Evolutionary conservation across 1,284 basidiomycete species (phyloP), one percentile per base, ranked within the genome.

Genomic region (Microbotryum violaceum): DNA sequence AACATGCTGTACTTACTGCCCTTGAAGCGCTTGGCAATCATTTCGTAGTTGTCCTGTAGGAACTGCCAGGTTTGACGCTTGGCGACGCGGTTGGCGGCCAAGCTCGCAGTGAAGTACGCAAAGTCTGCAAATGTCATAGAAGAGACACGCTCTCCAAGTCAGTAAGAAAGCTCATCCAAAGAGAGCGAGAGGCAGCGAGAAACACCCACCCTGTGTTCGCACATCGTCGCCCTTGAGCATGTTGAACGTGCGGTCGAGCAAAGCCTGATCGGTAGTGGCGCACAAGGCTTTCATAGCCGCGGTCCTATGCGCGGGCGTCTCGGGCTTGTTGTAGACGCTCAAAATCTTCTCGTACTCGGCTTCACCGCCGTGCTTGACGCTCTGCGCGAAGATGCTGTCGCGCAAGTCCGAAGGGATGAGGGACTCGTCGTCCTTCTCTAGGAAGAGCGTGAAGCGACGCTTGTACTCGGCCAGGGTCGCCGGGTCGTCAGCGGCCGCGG

Each of bases 321-420:
- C 82, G 0, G 91, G 87, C 44, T 87, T 84, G 71, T 83, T 80
- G 74, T 86, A 85, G 47, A 92, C 81, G 57, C 79, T 78, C 67
- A 87, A 80, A 7, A 88, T 79, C 56, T 85, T 84, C 58, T 89
- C 83, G 74, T 87, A 96, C 75, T 94, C 91, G 54, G 79, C 78
- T 54, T 79, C 79, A 20, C 89, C 90, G 56, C 91, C 91, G 71
- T 85, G 78, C 71, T 81, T 82, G 59, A 88, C 85, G 53, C 83
- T 84, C 81, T 85, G 66, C 2, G 65, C 52, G 56, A 49, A 70
- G 27, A 71, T 70, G 27, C 64, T 64, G 14, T 52, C 33, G 25
- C 65, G 63, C 44, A 73, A 62, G 60, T 78, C 77, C 9, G 73
- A 71, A 58, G 91, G 89, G 67, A 97, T 91, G 58, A 77, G 80